phyloP scores from a whole-genome alignment of 202 grass and related monocot species.

The Carex arenaria region DNA sequence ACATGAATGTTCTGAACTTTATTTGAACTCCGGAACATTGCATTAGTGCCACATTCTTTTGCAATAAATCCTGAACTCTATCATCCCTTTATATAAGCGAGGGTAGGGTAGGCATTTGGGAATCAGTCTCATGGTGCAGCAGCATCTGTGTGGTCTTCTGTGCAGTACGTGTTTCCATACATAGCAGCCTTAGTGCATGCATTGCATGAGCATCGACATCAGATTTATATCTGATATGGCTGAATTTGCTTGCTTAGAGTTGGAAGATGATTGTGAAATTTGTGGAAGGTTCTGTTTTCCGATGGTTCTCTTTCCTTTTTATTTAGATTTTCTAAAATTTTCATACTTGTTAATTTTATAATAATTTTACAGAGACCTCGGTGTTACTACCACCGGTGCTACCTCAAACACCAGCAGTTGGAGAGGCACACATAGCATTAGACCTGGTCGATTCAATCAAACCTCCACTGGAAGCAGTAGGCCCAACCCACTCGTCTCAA shows the following conservation, averaged over 20 bases:
- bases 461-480: constrained; percentile 7
- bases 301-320: background rate
- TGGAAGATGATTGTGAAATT: background rate
- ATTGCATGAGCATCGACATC: background rate
- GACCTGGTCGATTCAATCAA: background rate
- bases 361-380: background rate
- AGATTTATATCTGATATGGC: background rate
- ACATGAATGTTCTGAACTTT: background rate
- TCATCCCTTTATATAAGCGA: background rate
- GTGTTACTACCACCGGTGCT: background rate
- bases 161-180: background rate
- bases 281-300: background rate
- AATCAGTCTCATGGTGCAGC: background rate
- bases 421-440: background rate
- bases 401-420: background rate
- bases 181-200: background rate
- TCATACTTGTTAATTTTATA: background rate
- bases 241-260: background rate
- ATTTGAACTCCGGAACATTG: background rate
- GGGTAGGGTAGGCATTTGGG: background rate
- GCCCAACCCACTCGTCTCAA: constrained; percentile 26
- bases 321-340: background rate
- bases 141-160: background rate
- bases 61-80: background rate
- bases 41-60: background rate